Evolutionary conservation across 2,329 filamentous ascomycete species (phyloP), one percentile per base, ranked within the genome.

Genomic region (Aspergillus proliferans): DNA sequence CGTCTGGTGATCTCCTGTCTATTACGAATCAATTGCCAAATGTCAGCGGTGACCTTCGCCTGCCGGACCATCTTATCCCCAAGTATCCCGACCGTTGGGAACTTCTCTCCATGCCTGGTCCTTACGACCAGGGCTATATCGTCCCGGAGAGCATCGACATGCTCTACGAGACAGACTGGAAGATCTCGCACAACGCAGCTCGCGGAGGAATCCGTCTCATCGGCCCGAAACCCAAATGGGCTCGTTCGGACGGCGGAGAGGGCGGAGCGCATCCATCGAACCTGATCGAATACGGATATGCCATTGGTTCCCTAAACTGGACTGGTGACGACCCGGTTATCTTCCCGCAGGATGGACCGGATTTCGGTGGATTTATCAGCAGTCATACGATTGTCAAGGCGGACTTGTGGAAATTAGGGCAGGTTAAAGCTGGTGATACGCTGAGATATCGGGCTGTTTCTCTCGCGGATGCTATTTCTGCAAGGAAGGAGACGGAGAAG

Each of bases 191-290:
- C 55, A 84, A 85, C 50, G 76, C 79, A 1, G 79, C 77, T 10
- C 71, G 83, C 49, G 80, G 76, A 38, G 83, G 81, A 0, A 79
- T 85, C 22, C 74, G 82, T 6, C 70, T 86, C 0, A 64, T 81
- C 1, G 82, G 82, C 0, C 80, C 81, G 0, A 73, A 75, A 0
- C 79, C 80, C 0, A 73, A 76, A 52, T 86, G 79, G 77, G 78
- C 80, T 12, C 70, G 83, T 6, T 62, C 73, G 28, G 76, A 81
- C 53, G 83, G 82, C 9, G 83, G 82, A 0, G 81, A 83, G 52
- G 83, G 81, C 6, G 83, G 83, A 9, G 74, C 78, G 1, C 83
- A 86, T 61, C 83, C 83, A 0, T 76, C 72, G 30, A 83, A 84
- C 52, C 57, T 80, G 14, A 73, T 80, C 19, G 78, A 81, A 52